Base-by-base conservation (phyloP, 2,329 filamentous ascomycete species). In the Pyricularia pennisetigena region DNA sequence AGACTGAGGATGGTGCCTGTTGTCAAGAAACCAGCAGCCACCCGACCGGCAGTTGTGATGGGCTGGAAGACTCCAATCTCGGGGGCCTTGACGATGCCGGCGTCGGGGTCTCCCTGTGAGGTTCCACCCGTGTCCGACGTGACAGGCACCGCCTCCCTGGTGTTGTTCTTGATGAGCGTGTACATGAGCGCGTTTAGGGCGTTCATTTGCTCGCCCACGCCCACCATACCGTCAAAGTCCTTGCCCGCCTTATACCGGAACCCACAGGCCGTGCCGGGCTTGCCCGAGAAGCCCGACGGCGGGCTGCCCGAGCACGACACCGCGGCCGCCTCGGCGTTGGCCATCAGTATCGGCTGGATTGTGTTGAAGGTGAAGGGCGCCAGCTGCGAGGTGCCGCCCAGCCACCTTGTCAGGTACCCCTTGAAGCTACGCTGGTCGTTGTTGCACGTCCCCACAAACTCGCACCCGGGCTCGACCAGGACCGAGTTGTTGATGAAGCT, bases 381-480 rank as follows among this genome's bases (percentile, higher is more conserved):
- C 73, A 89, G 75, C 74, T 85, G 82, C 7, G 82, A 78, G 1
- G 85, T 83, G 23, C 79, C 79, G 0, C 86, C 82, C 74, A 89
- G 78, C 86, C 89, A 93, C 63, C 90, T 88, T 29, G 86, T 78
- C 29, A 92, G 81, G 76, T 92, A 93, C 12, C 88, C 90, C 79
- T 93, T 93, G 86, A 93, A 93, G 65, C 84, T 87, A 73, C 85
- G 84, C 79, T 93, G 89, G 76, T 93, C 90, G 71, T 82, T 82
- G 78, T 92, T 86, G 82, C 91, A 94, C 29, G 80, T 81, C 68
- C 79, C 78, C 69, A 77, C 77, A 8, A 77, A 78, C 79, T 93
- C 90, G 79, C 91, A 94, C 32, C 85, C 84, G 70, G 82, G 82
- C 78, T 93, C 90, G 73, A 82, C 85, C 75, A 91, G 83, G 75